Evolutionary conservation across 495 filamentous ascomycete species (phyloP).

Genomic region (Hapsidospora chrysogenum): DNA sequence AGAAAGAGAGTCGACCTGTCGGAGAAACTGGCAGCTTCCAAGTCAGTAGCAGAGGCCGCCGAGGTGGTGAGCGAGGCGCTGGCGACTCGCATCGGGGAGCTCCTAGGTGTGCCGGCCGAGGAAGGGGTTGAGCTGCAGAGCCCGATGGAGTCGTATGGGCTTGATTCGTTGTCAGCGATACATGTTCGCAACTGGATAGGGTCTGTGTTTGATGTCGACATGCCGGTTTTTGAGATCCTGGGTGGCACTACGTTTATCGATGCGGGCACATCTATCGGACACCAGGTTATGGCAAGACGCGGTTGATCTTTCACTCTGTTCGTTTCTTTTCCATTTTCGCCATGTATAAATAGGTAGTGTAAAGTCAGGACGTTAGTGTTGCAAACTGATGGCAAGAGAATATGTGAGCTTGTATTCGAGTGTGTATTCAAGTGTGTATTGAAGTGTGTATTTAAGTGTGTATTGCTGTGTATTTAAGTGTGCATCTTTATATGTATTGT

Average conservation of each 20-base stretch:
- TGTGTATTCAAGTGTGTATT: no score
- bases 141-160: constrained; percentile 1
- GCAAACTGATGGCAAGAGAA: no score
- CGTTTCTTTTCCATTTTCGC: no score
- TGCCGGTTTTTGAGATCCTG: constrained; percentile 3
- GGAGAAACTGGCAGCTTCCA: background rate
- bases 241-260: background rate
- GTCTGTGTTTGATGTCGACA: constrained; percentile 2
- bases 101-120: background rate
- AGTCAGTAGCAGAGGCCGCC: background rate
- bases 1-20: background rate
- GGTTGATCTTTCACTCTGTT: no score
- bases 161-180: constrained; percentile 2
- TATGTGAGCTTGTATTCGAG: no score
- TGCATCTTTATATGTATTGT: no score
- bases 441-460: no score
- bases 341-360: no score
- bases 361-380: no score
- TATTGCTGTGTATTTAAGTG: no score
- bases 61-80: constrained; percentile 2
- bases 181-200: constrained; percentile 1
- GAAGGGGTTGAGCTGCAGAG: constrained; percentile 1
- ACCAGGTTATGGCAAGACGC: no score
- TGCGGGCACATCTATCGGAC: constrained; percentile 1
- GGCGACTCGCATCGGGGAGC: background rate